These are phyloP conservation scores for Pichia sorboxylosa DNA, from an alignment of 1,139 yeast species.

Conservation along the genomic window DNA sequence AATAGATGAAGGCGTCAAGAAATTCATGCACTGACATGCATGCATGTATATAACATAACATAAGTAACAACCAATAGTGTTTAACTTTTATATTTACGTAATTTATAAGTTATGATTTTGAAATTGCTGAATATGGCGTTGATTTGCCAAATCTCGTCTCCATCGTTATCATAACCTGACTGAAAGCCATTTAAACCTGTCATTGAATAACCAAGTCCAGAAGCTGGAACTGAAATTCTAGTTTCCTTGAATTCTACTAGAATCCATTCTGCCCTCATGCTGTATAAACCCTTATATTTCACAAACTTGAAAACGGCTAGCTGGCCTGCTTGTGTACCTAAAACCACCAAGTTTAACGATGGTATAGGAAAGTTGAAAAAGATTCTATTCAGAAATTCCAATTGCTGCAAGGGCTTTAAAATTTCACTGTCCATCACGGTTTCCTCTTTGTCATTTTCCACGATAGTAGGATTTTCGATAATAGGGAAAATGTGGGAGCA, in stretches of 20 bases:
- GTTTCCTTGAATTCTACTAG: slow-evolving; percentile 30
- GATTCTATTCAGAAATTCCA: slow-evolving; percentile 30
- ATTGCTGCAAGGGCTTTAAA: slow-evolving; percentile 1
- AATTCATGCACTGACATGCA: too few relatives aligned
- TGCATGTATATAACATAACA: too few relatives aligned
- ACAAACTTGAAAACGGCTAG: slow-evolving; percentile 48
- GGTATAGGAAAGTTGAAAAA: slow-evolving; percentile 43
- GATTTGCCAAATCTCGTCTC: slow-evolving; percentile 7
- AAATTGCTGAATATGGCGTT: slow-evolving; percentile 11
- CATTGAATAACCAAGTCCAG: slow-evolving; percentile 16
- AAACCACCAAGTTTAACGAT: slow-evolving; percentile 40
- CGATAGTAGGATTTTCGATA: slow-evolving; percentile 1
- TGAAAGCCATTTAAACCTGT: slow-evolving; percentile 15
- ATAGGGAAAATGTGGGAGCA: slow-evolving; percentile 7
- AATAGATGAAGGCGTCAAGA: not conserved
- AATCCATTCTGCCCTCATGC: slow-evolving; percentile 50
- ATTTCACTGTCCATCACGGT: not conserved
- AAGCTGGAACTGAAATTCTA: slow-evolving; percentile 12
- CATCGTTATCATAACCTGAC: slow-evolving; percentile 3
- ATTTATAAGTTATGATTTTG: not conserved
- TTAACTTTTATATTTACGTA: too few relatives aligned
- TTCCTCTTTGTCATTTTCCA: not conserved
- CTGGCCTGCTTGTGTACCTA: slow-evolving; percentile 49
- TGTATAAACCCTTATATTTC: slow-evolving; percentile 41
- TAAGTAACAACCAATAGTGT: too few relatives aligned